Percentiles rank a stretch among this genome's conserved stretches.
These are phyloP conservation scores for Candida sanyaensis DNA, from an alignment of 1,139 yeast species.

Conservation along the genomic window DNA sequence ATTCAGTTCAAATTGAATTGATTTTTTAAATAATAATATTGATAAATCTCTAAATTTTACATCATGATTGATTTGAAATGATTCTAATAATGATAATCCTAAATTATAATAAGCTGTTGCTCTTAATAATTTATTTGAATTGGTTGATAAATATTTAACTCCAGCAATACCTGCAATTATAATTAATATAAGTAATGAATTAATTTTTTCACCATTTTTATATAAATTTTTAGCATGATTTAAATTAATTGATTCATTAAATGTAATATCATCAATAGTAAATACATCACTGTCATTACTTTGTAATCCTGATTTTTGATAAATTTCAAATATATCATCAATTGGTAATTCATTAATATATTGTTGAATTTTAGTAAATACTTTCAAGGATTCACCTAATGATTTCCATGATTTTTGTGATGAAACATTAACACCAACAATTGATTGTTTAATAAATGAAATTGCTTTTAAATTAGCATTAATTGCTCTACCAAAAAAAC, in stretches of 20 bases:
- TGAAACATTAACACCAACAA: constrained; percentile 29
- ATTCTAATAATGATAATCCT: constrained; percentile 64
- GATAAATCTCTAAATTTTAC: constrained; percentile 45
- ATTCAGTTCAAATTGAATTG: constrained; percentile 70
- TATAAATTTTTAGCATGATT: constrained; percentile 13
- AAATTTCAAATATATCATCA: constrained; percentile 36
- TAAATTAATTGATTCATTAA: constrained; percentile 13
- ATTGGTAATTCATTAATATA: constrained; percentile 45
- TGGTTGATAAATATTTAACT: constrained; percentile 29
- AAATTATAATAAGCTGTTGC: constrained; percentile 69
- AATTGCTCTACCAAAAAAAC: constrained; percentile 63
- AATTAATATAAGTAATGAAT: constrained; percentile 24
- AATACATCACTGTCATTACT: not conserved
- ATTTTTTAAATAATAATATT: constrained; percentile 57
- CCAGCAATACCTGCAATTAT: constrained; percentile 33
- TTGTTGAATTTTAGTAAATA: constrained; percentile 47
- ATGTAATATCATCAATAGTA: constrained; percentile 2
- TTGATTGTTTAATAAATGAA: constrained; percentile 45
- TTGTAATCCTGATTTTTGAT: constrained; percentile 15
- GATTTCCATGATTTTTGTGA: constrained; percentile 59
- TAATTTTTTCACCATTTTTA: constrained; percentile 18
- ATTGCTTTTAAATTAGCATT: constrained; percentile 48
- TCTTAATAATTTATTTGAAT: constrained; percentile 49
- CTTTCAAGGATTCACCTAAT: constrained; percentile 50
- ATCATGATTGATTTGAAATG: constrained; percentile 33